Percentiles rank a stretch among this genome's conserved stretches.
Conservation (phyloP, 2,329 filamentous ascomycete genomes). For the Colletotrichum sp. region DNA sequence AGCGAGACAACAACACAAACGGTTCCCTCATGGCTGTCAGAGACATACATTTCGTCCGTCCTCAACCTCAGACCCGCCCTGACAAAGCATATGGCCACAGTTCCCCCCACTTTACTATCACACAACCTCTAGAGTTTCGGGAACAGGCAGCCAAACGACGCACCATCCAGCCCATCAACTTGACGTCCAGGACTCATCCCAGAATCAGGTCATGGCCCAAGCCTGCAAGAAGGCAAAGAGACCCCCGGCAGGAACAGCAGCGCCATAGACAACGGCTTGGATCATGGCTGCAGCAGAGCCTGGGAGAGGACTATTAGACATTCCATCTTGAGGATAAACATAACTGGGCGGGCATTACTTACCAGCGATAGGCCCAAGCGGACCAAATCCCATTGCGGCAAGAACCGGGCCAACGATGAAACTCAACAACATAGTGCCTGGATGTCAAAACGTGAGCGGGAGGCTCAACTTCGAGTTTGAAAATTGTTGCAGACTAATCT, state of each 20-base stretch:
- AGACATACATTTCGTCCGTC: background rate
- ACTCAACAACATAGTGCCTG: no score
- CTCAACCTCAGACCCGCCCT: background rate
- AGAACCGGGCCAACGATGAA: background rate
- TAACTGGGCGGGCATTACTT: no score
- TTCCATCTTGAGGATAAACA: no score
- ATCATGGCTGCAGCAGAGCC: background rate
- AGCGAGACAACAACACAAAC: background rate
- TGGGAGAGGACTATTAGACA: no score
- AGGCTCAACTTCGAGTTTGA: no score
- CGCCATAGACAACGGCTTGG: background rate
- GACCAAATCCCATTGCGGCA: background rate
- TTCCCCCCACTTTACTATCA: rapidly evolving
- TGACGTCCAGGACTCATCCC: rapidly evolving
- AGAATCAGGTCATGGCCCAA: rapidly evolving
- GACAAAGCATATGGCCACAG: background rate
- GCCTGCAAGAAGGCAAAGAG: background rate
- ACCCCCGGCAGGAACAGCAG: background rate
- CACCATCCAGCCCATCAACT: background rate
- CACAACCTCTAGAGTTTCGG: rapidly evolving
- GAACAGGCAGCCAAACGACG: background rate
- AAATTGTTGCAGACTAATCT: no score
- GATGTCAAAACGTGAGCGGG: no score
- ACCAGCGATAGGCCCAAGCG: background rate
- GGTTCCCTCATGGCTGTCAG: rapidly evolving